Evolutionary conservation across 257 asterid genomes (phyloP).

Genomic region (Agastache rugosa): DNA sequence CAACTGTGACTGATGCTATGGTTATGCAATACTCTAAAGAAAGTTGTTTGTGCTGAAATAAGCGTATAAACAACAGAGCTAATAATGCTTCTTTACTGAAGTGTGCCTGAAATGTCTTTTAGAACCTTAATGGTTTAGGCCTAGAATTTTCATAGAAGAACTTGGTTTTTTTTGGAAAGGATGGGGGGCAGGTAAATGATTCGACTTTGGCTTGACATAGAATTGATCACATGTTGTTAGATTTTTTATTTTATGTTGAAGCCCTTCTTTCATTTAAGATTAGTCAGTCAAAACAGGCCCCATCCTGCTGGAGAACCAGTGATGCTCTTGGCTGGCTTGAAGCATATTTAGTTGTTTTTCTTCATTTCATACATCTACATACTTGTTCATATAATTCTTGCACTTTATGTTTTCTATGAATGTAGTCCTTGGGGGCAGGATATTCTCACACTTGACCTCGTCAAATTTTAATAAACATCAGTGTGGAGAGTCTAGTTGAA

Average conservation of each 20-base stretch:
- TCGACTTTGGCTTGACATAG: conserved; percentile 26
- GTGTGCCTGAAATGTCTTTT: not conserved
- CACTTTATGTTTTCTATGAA: not conserved
- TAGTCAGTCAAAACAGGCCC: not conserved
- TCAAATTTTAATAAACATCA: conserved; percentile 7
- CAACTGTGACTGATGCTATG: conserved; percentile 14
- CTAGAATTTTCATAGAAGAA: no score
- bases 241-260: not conserved
- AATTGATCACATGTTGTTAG: conserved; percentile 4
- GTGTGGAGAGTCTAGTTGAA: conserved; percentile 8
- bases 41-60: not conserved
- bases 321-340: not conserved
- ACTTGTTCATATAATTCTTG: conserved; percentile 6
- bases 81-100: conserved; percentile 25
- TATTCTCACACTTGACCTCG: conserved; percentile 12
- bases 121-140: not conserved
- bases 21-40: conserved; percentile 26
- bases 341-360: conserved; percentile 1
- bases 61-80: not conserved
- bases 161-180: not conserved
- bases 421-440: not conserved
- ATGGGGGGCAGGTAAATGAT: not conserved
- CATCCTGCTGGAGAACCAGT: conserved; percentile 9
- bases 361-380: not conserved
- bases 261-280: not conserved